phyloP scores from a whole-genome alignment of 192 early-diverging fungal genomes.

The Coemansia sp. region DNA sequence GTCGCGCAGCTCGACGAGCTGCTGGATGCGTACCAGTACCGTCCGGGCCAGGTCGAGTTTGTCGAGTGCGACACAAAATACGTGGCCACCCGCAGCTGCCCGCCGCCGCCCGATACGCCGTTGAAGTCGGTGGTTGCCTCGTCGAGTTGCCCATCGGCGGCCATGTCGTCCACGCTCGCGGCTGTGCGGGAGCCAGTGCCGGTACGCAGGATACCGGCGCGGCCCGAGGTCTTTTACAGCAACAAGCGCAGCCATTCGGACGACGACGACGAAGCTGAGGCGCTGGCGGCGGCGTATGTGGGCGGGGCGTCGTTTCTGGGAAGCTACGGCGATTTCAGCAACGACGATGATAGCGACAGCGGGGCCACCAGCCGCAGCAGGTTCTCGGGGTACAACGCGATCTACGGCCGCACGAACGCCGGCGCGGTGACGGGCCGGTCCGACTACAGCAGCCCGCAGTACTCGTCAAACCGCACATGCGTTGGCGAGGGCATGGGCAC shows the following conservation, averaged over 20 bases:
- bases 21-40: slow-evolving; percentile 41
- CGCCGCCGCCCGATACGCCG: background rate
- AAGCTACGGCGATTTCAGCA: slow-evolving; percentile 29
- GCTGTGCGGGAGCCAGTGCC: background rate
- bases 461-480: background rate
- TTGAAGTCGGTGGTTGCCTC: background rate
- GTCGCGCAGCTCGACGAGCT: slow-evolving; percentile 55
- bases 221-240: slow-evolving; percentile 12
- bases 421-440: background rate
- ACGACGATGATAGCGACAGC: slow-evolving; percentile 18
- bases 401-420: slow-evolving; percentile 1
- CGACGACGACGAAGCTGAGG: slow-evolving; percentile 34
- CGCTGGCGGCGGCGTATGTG: slow-evolving; percentile 38
- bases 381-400: slow-evolving; percentile 5
- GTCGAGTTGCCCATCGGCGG: slow-evolving; percentile 1
- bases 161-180: background rate
- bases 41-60: slow-evolving; percentile 23
- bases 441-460: background rate
- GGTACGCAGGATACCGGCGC: slow-evolving; percentile 1
- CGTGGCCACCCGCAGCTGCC: background rate
- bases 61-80: slow-evolving; percentile 28
- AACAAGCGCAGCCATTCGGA: slow-evolving; percentile 30
- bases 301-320: slow-evolving; percentile 28
- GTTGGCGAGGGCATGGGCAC: background rate
- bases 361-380: background rate